Evolutionary conservation across 31 red algal genomes (phyloP), one percentile per base, ranked within the genome.

Genomic region (Endocladia muricata): DNA sequence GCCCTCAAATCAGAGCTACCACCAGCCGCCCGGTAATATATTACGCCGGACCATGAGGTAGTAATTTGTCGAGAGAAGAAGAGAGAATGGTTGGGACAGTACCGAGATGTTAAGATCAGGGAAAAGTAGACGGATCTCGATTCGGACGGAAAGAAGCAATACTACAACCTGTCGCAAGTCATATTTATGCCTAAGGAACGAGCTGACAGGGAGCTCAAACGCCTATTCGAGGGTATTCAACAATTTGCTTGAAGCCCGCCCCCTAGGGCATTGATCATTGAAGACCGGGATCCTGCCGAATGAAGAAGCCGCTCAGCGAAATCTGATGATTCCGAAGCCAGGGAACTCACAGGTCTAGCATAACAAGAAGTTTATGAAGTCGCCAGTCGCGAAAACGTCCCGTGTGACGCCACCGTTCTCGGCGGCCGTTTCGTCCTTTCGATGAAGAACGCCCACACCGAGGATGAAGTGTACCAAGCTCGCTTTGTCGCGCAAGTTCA

Each of bases 361-460:
- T 5, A 4, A 33, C 33, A 34, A 25, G 36, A 37, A 26, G 41
- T 47, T 21, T 76, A 37, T 26, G 41, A 76, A 39, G 52, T 76
- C 6, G 51, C 60, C 4, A 23, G 3, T 15, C 0, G 51, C 21
- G 8, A 33, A 1, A 36, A 76, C 3, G 72, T 59, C 6, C 72
- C 49, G 19, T 21, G 35, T 19, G 0, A 60, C 49, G 72, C 72
- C 49, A 76, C 56, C 51, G 1, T 76, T 17, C 51, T 76, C 4
- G 41, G 51, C 13, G 72, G 72, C n/a, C 0, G 72, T 31, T 76
- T 76, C 55, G 72, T 61, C 3, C 55, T 76, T 13, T 3, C 72
- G 13, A 35, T 76, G 3, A 76, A 76, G 31, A 60, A 76, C n/a
- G 65, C 60, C 31, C 0, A 0, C 22, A 59, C 52, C n/a, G 49